phyloP scores from a whole-genome alignment of 129 eudicot genomes.

The Chrysanthemum seticuspe region DNA sequence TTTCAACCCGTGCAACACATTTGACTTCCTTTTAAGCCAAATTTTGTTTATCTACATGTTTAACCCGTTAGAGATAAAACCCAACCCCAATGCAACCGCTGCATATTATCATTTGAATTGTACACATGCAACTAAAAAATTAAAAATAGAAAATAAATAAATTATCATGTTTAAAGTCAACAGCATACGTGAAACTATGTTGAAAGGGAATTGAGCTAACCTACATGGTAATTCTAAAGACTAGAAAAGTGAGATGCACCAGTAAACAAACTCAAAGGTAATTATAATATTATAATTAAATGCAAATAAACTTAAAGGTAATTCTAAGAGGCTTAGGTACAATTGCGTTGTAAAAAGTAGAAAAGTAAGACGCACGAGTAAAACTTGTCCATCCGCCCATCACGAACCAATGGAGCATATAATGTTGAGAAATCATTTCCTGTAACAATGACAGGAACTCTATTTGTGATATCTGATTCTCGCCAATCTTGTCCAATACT shows the following conservation, averaged over 20 bases:
- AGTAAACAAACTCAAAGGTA: conserved; percentile 3
- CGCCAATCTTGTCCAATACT: conserved; percentile 96
- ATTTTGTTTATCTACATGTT: too few species aligned
- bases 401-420: conserved; percentile 96
- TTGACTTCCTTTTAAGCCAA: too few species aligned
- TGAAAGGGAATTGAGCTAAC: conserved; percentile 18
- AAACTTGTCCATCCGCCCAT: conserved; percentile 97
- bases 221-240: neutral
- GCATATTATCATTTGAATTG: neutral
- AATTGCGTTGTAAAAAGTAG: too few species aligned
- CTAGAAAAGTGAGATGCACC: too few species aligned
- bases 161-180: conserved; percentile 5
- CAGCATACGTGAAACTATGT: neutral
- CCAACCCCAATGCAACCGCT: neutral
- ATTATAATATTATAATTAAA: conserved; percentile 5
- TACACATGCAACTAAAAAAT: neutral
- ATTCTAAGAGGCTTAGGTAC: too few species aligned
- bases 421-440: conserved; percentile 93
- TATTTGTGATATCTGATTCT: conserved; percentile 68
- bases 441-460: conserved; percentile 86
- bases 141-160: neutral
- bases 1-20: too few species aligned
- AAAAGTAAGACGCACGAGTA: conserved; percentile 57
- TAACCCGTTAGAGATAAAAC: too few species aligned
- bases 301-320: neutral